Percentiles rank a stretch among this genome's conserved stretches.
phyloP scores from a whole-genome alignment of 306 rosid species.

The Hylodesmum podocarpum region DNA sequence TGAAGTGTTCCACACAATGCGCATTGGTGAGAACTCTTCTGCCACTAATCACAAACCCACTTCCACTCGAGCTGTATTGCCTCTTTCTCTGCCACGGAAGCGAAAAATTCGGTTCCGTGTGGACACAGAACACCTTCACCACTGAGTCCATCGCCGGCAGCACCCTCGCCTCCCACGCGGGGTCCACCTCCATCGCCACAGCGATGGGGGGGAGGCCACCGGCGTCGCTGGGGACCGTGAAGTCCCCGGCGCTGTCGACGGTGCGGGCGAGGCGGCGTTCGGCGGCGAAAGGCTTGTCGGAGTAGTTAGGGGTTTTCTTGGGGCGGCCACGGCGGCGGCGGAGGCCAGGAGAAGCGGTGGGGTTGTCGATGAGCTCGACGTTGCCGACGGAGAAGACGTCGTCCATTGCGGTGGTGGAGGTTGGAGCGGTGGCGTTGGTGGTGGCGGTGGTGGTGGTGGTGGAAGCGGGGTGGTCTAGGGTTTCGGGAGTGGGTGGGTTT shows the following conservation, averaged over 20 bases:
- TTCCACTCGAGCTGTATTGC: conserved; percentile 88
- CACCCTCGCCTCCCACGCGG: conserved; percentile 57
- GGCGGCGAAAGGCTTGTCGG: conserved; percentile 47
- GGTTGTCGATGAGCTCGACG: conserved; percentile 66
- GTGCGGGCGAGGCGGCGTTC: conserved; percentile 43
- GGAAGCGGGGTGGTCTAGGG: conserved; percentile 59
- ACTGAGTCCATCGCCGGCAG: conserved; percentile 89
- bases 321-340: conserved; percentile 66
- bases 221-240: conserved; percentile 28
- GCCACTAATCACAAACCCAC: conserved; percentile 85
- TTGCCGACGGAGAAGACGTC: conserved; percentile 59
- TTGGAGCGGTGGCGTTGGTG: not conserved
- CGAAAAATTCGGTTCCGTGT: conserved; percentile 94
- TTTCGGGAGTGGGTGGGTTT: conserved; percentile 51
- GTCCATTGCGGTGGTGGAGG: conserved; percentile 24
- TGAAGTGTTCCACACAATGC: conserved; percentile 90
- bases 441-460: not conserved
- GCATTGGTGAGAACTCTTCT: conserved; percentile 92
- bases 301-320: conserved; percentile 44
- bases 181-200: conserved; percentile 23
- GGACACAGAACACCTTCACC: conserved; percentile 91
- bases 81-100: conserved; percentile 98
- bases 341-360: conserved; percentile 28
- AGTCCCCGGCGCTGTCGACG: conserved; percentile 33
- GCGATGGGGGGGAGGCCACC: conserved; percentile 20